Evolutionary conservation across 225 moss, liverwort and hornwort genomes (phyloP), one percentile per base, ranked within the genome.

Genomic region (Lunularia cruciata): DNA sequence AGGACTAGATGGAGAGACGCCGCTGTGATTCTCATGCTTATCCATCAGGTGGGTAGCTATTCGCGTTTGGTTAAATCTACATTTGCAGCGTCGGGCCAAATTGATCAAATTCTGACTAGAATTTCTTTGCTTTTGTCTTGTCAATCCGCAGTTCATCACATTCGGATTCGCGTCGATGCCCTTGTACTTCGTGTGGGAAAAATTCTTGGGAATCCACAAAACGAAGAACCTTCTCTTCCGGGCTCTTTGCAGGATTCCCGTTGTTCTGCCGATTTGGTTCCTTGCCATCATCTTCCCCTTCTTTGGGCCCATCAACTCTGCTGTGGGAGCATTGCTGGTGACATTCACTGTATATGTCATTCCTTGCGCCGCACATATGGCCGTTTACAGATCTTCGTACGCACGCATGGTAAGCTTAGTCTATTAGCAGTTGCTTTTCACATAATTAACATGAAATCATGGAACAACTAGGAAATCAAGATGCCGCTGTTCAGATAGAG

Each of bases 21-120:
- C n/a, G 95, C 95, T 6, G 95, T 95, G 5, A 31, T 95, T n/a
- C 95, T 95, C 67, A 95, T 95, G 95, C 92, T 95, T 16, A 88
- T 92, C 57, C 95, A 95, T 65, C 95, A 92, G 95, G 95, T 89
- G 25, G 33, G 26, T 13, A 2, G 42, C 37, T 20, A 45, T 45
- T 20, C 18, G 7, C 2, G 22, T 51, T 26, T 59, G 12, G 11
- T 57, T 49, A 1, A 49, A n/a, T n/a, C 1, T 47, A 19, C 46
- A 14, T 5, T 13, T 47, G 46, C 46, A 14, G 5, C 14, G 3
- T 19, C 19, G 46, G 14, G 12, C n/a, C 28, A 56, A 13, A 26
- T 15, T 31, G 14, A 8, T 1, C n/a, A 38, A 40, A 14, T 40
- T 40, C 62, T 62, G 39, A 62, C 36, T 40, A 3, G 8, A 49